phyloP scores from a whole-genome alignment of 2,329 filamentous ascomycete species.

The Pseudofabraea citricarpa region DNA sequence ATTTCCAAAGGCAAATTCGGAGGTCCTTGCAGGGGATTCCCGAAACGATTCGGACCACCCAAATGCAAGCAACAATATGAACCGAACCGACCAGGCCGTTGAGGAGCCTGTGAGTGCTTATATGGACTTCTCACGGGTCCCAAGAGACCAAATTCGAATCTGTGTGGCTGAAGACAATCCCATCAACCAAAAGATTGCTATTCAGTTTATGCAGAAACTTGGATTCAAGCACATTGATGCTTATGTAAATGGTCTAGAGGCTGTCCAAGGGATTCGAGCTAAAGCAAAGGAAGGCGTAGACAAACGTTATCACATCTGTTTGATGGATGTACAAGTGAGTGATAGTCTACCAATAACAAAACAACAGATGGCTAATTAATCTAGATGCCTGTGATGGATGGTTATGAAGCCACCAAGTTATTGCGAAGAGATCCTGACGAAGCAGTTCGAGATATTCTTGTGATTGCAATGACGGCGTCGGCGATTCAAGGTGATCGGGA shows the following conservation, averaged over 20 bases:
- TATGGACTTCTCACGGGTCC: slow-evolving; percentile 66
- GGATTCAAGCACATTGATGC: slow-evolving; percentile 79
- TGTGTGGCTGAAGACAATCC: slow-evolving; percentile 94
- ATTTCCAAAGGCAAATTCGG: slow-evolving; percentile 73
- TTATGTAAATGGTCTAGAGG: slow-evolving; percentile 84
- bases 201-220: slow-evolving; percentile 81
- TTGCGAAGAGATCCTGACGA: slow-evolving; percentile 74
- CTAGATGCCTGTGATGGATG: slow-evolving; percentile 81
- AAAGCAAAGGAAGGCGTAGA: slow-evolving; percentile 59
- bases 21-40: slow-evolving; percentile 53
- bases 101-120: slow-evolving; percentile 40
- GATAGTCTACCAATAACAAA: no score
- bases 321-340: slow-evolving; percentile 79
- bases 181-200: slow-evolving; percentile 91
- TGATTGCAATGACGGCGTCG: slow-evolving; percentile 95
- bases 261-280: slow-evolving; percentile 78
- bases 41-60: slow-evolving; percentile 29
- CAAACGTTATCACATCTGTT: slow-evolving; percentile 77
- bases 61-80: slow-evolving; percentile 36
- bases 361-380: neutral
- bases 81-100: slow-evolving; percentile 32
- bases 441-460: slow-evolving; percentile 74
- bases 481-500: slow-evolving; percentile 93
- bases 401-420: slow-evolving; percentile 83
- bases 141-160: slow-evolving; percentile 74